Percentiles rank a stretch among this genome's conserved stretches.
Conservation (phyloP, 305 asterid genomes). For the Euphrasia arctica region DNA sequence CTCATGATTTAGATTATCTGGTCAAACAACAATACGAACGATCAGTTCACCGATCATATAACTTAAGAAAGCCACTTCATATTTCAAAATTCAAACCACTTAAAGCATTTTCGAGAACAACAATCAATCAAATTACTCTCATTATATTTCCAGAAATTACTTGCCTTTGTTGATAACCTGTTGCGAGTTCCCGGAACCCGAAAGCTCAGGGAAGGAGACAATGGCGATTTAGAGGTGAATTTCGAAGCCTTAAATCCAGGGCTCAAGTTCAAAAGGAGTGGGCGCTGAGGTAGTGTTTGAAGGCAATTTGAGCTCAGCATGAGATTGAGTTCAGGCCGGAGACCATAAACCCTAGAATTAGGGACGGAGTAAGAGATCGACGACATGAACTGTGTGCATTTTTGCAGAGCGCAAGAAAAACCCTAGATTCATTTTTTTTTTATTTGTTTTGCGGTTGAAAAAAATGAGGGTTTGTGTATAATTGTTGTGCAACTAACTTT, state of each 20-base stretch:
- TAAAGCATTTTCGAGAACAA: constrained; percentile 4
- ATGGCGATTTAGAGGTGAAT: constrained; percentile 38
- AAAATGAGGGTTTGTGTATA: background rate
- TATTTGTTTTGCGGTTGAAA: background rate
- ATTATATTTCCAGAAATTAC: constrained; percentile 11
- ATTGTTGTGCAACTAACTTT: too few species aligned
- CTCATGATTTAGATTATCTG: background rate
- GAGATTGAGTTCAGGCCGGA: constrained; percentile 34
- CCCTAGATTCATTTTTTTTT: constrained; percentile 34
- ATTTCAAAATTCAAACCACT: background rate
- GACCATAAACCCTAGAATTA: constrained; percentile 39
- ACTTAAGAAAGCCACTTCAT: constrained; percentile 18
- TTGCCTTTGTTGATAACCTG: constrained; percentile 55
- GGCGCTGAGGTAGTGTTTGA: constrained; percentile 47
- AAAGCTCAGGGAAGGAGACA: constrained; percentile 35
- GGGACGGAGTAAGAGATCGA: constrained; percentile 31
- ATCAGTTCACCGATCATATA: too few species aligned
- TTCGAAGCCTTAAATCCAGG: constrained; percentile 44
- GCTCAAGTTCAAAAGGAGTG: constrained; percentile 34
- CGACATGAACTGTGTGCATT: constrained; percentile 52
- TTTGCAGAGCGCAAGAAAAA: constrained; percentile 34
- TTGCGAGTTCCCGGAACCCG: constrained; percentile 38
- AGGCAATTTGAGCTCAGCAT: constrained; percentile 66
- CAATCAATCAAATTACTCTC: background rate
- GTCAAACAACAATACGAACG: constrained; percentile 3